Conservation (phyloP, 805 yeast species). For the Sungouiella blattae region DNA sequence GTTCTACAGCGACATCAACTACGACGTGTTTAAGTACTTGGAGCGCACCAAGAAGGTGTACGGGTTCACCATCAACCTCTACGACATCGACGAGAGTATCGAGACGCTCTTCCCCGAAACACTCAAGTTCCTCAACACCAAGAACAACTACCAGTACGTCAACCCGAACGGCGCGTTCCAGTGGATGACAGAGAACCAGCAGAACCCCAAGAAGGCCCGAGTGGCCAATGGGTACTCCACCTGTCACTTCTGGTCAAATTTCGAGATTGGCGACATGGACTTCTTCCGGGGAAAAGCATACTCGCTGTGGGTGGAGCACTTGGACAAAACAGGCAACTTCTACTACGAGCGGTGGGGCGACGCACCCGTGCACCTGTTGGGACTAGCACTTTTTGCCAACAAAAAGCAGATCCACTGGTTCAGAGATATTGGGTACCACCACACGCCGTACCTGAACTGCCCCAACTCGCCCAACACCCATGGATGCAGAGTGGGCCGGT, state of each 20-base stretch:
- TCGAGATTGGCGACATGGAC: slow-evolving; percentile 82
- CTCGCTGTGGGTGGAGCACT: slow-evolving; percentile 53
- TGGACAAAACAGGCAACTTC: slow-evolving; percentile 74
- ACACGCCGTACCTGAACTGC: slow-evolving; percentile 72
- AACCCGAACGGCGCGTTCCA: slow-evolving; percentile 48
- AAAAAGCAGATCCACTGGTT: slow-evolving; percentile 77
- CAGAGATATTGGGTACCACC: slow-evolving; percentile 76
- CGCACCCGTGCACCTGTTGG: slow-evolving; percentile 85
- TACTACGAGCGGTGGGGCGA: slow-evolving; percentile 94
- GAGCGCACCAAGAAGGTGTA: slow-evolving; percentile 62
- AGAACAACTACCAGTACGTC: slow-evolving; percentile 55
- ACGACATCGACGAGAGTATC: slow-evolving; percentile 67
- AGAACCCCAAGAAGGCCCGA: slow-evolving; percentile 43
- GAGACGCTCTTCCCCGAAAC: slow-evolving; percentile 69
- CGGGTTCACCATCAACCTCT: slow-evolving; percentile 68
- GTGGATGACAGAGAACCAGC: slow-evolving; percentile 50
- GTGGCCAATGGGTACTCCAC: slow-evolving; percentile 52
- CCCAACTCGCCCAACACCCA: slow-evolving; percentile 49
- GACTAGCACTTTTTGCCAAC: slow-evolving; percentile 68
- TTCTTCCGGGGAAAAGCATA: slow-evolving; percentile 71
- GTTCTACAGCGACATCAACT: slow-evolving; percentile 65
- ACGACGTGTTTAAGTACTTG: slow-evolving; percentile 76
- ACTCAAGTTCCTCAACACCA: slow-evolving; percentile 48
- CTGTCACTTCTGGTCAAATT: slow-evolving; percentile 90
- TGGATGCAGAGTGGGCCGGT: slow-evolving; percentile 53